These are phyloP conservation scores for Clavispora santaluciae DNA, from an alignment of 805 yeast genomes.

Conservation along the genomic window DNA sequence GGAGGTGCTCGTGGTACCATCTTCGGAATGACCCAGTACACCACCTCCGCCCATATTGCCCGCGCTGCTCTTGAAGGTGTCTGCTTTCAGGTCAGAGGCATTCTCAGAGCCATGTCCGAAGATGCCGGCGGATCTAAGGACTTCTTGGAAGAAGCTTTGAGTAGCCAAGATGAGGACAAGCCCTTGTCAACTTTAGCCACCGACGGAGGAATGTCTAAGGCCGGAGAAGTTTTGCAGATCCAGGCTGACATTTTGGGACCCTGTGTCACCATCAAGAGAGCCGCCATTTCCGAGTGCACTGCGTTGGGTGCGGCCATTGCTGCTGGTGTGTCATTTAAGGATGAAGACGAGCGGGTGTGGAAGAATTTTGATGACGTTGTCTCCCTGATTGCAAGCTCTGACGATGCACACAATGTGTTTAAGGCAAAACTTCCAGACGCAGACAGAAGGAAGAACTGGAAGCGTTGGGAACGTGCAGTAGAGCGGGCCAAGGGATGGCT, in stretches of 20 bases:
- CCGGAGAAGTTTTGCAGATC: slow-evolving; percentile 87
- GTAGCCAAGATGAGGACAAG: slow-evolving; percentile 39
- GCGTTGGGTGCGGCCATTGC: slow-evolving; percentile 97
- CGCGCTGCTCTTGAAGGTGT: slow-evolving; percentile 95
- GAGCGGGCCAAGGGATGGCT: slow-evolving; percentile 82
- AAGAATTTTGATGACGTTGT: slow-evolving; percentile 64
- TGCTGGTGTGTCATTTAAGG: slow-evolving; percentile 65
- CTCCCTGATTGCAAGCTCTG: slow-evolving; percentile 31
- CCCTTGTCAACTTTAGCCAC: slow-evolving; percentile 62
- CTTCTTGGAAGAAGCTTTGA: slow-evolving; percentile 50
- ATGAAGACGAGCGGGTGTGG: slow-evolving; percentile 62
- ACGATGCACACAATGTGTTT: slow-evolving; percentile 24
- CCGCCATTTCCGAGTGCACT: slow-evolving; percentile 83
- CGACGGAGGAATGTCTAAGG: slow-evolving; percentile 94
- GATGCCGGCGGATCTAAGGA: slow-evolving; percentile 67
- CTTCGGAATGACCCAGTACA: slow-evolving; percentile 87
- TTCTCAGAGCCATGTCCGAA: slow-evolving; percentile 80
- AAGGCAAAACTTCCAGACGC: slow-evolving; percentile 46
- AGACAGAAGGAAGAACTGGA: slow-evolving; percentile 60
- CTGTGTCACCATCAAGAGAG: slow-evolving; percentile 73
- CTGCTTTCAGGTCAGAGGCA: slow-evolving; percentile 89
- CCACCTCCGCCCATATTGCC: slow-evolving; percentile 88
- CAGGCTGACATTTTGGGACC: slow-evolving; percentile 92
- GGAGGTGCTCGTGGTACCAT: slow-evolving; percentile 89
- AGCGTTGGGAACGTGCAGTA: slow-evolving; percentile 81